These are phyloP conservation scores for Umbelopsis sp. DNA, from an alignment of 192 early-diverging fungal genomes.

Conservation along the genomic window DNA sequence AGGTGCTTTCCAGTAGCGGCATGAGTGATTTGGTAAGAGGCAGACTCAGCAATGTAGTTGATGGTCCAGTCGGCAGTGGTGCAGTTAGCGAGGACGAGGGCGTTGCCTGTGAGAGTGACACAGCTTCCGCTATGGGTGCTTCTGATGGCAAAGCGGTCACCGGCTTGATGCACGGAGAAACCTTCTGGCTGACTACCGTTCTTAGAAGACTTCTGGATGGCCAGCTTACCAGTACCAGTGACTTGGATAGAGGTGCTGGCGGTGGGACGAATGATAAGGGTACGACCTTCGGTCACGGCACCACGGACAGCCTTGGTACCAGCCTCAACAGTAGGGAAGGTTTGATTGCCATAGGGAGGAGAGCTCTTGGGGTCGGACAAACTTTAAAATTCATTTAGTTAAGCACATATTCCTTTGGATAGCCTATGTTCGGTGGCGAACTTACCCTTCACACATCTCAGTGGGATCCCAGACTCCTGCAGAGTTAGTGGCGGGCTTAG, in stretches of 20 bases:
- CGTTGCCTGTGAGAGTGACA: background rate
- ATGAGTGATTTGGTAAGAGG: background rate
- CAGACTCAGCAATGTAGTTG: background rate
- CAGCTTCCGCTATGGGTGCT: background rate
- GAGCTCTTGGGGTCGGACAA: conserved; percentile 13
- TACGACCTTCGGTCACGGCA: conserved; percentile 21
- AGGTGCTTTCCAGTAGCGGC: conserved; percentile 17
- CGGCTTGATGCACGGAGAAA: background rate
- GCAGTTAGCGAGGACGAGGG: background rate
- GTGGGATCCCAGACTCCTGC: conserved; percentile 26
- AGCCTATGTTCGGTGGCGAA: background rate
- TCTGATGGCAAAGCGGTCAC: background rate
- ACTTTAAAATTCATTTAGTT: background rate
- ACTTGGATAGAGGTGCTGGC: background rate
- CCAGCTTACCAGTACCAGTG: background rate
- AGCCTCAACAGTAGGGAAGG: conserved; percentile 14
- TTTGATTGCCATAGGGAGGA: conserved; percentile 26
- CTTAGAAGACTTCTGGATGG: background rate
- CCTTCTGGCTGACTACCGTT: background rate
- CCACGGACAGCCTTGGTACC: conserved; percentile 27
- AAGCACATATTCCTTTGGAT: background rate
- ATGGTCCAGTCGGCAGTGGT: background rate
- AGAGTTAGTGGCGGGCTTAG: conserved; percentile 16
- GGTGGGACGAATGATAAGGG: background rate
- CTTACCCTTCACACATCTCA: conserved; percentile 15